Conservation (phyloP, 2,329 filamentous ascomycete species). For the Mariannaea sp. region DNA sequence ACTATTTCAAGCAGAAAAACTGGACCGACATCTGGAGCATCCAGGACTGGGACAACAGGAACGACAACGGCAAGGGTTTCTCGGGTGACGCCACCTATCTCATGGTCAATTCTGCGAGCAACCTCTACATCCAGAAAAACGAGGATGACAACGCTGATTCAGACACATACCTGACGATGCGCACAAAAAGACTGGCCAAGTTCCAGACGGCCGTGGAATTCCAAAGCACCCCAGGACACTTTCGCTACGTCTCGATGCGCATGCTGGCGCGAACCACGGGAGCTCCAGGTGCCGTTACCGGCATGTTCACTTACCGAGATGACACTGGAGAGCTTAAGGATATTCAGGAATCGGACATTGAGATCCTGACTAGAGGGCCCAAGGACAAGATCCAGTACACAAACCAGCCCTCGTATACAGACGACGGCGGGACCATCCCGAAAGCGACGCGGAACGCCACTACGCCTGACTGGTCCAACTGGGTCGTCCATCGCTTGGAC, state of each 20-base stretch:
- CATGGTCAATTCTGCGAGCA: slow-evolving; percentile 47
- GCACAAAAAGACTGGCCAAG: slow-evolving; percentile 47
- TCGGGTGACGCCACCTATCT: slow-evolving; percentile 35
- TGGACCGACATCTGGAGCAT: slow-evolving; percentile 45
- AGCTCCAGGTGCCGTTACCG: slow-evolving; percentile 52
- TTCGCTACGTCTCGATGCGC: slow-evolving; percentile 45
- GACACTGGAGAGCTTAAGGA: slow-evolving; percentile 37
- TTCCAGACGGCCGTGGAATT: slow-evolving; percentile 55
- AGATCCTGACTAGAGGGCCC: slow-evolving; percentile 53
- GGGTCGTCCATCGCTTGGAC: slow-evolving; percentile 62
- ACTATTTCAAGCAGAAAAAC: slow-evolving; percentile 41
- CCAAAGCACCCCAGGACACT: slow-evolving; percentile 40
- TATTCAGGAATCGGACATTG: slow-evolving; percentile 57
- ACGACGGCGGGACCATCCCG: slow-evolving; percentile 49
- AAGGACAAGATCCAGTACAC: slow-evolving; percentile 56
- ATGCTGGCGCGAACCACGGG: slow-evolving; percentile 55
- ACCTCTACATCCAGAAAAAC: slow-evolving; percentile 52
- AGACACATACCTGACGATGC: slow-evolving; percentile 52
- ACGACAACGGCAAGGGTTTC: background rate
- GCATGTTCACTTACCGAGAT: slow-evolving; percentile 56
- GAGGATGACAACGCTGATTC: slow-evolving; percentile 35
- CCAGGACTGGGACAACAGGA: slow-evolving; percentile 46
- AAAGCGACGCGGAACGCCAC: slow-evolving; percentile 52
- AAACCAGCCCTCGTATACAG: slow-evolving; percentile 59
- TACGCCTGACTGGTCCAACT: slow-evolving; percentile 56